Conservation (phyloP, 768 basidiomycete species). For the Obba rivulosa region DNA sequence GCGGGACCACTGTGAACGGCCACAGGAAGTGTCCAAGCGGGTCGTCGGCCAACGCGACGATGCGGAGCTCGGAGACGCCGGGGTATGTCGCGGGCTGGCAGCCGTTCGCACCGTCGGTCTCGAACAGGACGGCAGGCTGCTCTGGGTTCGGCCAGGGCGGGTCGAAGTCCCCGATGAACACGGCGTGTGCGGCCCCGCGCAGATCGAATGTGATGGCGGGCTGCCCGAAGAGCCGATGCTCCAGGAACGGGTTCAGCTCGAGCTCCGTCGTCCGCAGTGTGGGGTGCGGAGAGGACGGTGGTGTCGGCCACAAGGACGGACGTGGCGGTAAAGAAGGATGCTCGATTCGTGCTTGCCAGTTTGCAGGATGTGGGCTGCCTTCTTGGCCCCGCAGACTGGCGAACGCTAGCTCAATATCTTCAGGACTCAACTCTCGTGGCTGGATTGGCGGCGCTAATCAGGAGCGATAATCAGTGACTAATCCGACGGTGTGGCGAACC, state of each 20-base stretch:
- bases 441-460: slow-evolving; percentile 18
- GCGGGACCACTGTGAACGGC: slow-evolving; percentile 42
- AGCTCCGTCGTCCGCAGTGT: slow-evolving; percentile 42
- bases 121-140: slow-evolving; percentile 2
- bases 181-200: slow-evolving; percentile 16
- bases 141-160: slow-evolving; percentile 29
- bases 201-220: slow-evolving; percentile 48
- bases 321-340: slow-evolving; percentile 48
- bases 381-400: slow-evolving; percentile 22
- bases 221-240: slow-evolving; percentile 36
- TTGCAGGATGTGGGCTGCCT: slow-evolving; percentile 32
- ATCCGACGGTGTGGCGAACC: neutral
- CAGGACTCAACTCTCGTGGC: slow-evolving; percentile 14
- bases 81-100: slow-evolving; percentile 65
- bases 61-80: slow-evolving; percentile 50
- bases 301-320: slow-evolving; percentile 40
- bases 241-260: slow-evolving; percentile 54
- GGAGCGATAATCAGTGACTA: neutral
- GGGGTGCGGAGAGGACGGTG: slow-evolving; percentile 30
- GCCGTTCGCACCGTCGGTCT: slow-evolving; percentile 19
- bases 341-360: slow-evolving; percentile 42
- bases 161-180: slow-evolving; percentile 23
- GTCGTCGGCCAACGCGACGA: slow-evolving; percentile 49
- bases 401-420: slow-evolving; percentile 28
- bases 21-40: slow-evolving; percentile 44